Conservation (phyloP, 352 stramenopile species). For the Pythium angustatum region DNA sequence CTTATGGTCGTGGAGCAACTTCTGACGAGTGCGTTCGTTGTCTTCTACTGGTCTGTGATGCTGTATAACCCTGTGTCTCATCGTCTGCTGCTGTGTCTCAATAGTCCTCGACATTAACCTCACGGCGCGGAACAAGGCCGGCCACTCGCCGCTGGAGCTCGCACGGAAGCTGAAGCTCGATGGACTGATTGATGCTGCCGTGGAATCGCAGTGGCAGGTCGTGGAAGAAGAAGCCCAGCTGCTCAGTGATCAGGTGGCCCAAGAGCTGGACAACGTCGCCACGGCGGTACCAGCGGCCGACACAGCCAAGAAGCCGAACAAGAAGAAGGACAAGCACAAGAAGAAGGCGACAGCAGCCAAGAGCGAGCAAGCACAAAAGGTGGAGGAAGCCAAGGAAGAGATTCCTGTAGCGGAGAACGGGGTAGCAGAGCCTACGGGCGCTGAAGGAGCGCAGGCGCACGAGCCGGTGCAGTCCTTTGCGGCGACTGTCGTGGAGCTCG, state of each 20-base stretch:
- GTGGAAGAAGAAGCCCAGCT: slow-evolving; percentile 19
- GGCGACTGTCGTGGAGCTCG: not conserved
- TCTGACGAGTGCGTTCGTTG: slow-evolving; percentile 17
- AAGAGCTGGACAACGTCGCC: slow-evolving; percentile 14
- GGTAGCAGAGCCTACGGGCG: not conserved
- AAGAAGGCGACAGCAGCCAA: slow-evolving; percentile 36
- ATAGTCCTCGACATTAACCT: slow-evolving; percentile 26
- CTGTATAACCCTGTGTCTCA: too few relatives aligned
- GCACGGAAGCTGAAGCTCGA: slow-evolving; percentile 25
- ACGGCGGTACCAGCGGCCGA: slow-evolving; percentile 18
- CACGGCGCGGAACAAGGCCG: slow-evolving; percentile 35
- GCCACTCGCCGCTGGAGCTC: slow-evolving; percentile 41
- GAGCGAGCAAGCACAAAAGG: slow-evolving; percentile 25
- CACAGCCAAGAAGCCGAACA: slow-evolving; percentile 10
- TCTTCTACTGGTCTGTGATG: too few relatives aligned
- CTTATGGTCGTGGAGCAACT: slow-evolving; percentile 39
- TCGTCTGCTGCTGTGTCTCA: not conserved
- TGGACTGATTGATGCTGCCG: slow-evolving; percentile 14
- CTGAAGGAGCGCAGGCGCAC: not conserved
- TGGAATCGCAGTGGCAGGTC: slow-evolving; percentile 31
- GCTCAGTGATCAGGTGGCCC: slow-evolving; percentile 27
- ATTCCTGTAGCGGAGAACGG: not conserved
- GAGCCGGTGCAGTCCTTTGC: not conserved
- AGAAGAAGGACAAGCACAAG: slow-evolving; percentile 43
- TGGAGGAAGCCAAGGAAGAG: not conserved